Evolutionary conservation across 257 asterid genomes (phyloP).

Genomic region (Gentiana macrophylla): DNA sequence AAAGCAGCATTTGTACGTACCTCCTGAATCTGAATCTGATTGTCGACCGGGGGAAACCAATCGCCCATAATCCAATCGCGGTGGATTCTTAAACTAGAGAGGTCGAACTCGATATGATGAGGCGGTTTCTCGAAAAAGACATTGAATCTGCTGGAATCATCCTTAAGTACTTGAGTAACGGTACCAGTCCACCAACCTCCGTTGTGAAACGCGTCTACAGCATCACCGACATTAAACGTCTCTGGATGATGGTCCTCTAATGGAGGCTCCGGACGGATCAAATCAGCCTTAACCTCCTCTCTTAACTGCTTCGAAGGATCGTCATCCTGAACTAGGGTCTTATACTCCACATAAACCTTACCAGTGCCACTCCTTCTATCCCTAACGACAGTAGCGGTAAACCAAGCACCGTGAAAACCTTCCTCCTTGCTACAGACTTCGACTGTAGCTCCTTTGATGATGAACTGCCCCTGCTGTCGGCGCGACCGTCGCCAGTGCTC

Average conservation of each 20-base stretch:
- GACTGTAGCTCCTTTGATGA: conserved; percentile 18
- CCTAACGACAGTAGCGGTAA: conserved; percentile 31
- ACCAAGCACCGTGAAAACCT: conserved; percentile 33
- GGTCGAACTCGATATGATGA: conserved; percentile 39
- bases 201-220: conserved; percentile 45
- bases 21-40: conserved; percentile 24
- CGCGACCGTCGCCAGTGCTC: no score
- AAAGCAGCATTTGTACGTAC: no score
- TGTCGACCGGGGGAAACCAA: conserved; percentile 45
- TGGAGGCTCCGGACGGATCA: conserved; percentile 47
- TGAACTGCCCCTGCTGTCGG: background rate
- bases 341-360: conserved; percentile 37
- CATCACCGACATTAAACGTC: conserved; percentile 31
- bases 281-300: conserved; percentile 25
- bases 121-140: conserved; percentile 47
- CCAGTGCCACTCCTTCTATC: background rate
- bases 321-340: conserved; percentile 26
- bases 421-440: conserved; percentile 51
- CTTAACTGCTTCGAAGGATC: conserved; percentile 24
- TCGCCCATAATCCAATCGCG: conserved; percentile 48
- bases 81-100: conserved; percentile 45
- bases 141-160: conserved; percentile 9
- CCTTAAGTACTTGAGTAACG: conserved; percentile 19
- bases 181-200: conserved; percentile 75
- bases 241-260: conserved; percentile 1